Percentiles rank a stretch among this genome's conserved stretches.
Conservation (phyloP, 2,329 filamentous ascomycete genomes). For the Dryadomyces quercivorus region DNA sequence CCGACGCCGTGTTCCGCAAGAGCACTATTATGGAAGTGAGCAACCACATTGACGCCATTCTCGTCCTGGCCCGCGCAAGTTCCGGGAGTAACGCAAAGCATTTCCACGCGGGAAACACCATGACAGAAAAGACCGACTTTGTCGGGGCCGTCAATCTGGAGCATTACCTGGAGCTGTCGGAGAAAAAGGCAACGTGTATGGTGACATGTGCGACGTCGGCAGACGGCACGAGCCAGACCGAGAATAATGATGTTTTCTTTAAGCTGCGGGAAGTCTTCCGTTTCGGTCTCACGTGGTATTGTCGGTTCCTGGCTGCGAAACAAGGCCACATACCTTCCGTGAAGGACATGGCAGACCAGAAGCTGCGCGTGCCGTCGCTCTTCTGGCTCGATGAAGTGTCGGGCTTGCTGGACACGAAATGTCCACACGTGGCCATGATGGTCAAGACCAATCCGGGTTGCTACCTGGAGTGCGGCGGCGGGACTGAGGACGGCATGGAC, state of each 20-base stretch:
- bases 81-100: slow-evolving; percentile 6
- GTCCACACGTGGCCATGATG: neutral
- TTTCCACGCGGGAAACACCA: slow-evolving; percentile 2
- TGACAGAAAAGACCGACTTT: neutral
- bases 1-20: slow-evolving; percentile 3
- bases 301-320: slow-evolving; percentile 1
- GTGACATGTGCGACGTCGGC: neutral
- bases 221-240: neutral
- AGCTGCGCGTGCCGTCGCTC: neutral
- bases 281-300: slow-evolving; percentile 8
- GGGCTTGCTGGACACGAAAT: neutral
- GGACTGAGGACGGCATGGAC: neutral
- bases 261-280: slow-evolving; percentile 10
- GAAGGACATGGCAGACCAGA: neutral
- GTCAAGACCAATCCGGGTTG: neutral
- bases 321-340: neutral
- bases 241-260: slow-evolving; percentile 9
- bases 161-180: slow-evolving; percentile 8
- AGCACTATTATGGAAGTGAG: slow-evolving; percentile 10
- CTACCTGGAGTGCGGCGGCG: neutral
- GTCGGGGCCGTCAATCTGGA: slow-evolving; percentile 6
- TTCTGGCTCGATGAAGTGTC: neutral
- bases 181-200: slow-evolving; percentile 7
- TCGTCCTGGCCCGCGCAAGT: slow-evolving; percentile 8
- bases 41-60: slow-evolving; percentile 11